Evolutionary conservation across 768 basidiomycete genomes (phyloP).

Genomic region (Leucocoprinus leucothites): DNA sequence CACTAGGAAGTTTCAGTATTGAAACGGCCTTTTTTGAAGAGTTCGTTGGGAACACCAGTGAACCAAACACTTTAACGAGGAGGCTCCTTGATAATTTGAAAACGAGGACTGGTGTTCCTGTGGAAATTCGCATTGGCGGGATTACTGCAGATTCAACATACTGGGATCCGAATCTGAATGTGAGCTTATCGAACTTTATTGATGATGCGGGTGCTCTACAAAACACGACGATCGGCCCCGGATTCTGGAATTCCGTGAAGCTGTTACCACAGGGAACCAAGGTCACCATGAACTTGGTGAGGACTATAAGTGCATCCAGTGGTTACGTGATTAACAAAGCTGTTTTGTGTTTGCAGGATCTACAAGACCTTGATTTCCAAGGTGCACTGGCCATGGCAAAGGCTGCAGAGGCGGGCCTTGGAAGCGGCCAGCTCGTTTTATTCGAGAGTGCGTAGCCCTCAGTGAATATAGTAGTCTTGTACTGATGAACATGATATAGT

Average conservation of each 20-base stretch:
- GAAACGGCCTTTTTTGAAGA: slow-evolving; percentile 53
- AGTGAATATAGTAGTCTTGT: neutral
- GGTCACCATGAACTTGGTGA: slow-evolving; percentile 42
- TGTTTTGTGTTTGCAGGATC: slow-evolving; percentile 31
- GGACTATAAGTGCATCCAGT: slow-evolving; percentile 6
- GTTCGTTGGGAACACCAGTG: slow-evolving; percentile 42
- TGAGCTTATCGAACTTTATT: slow-evolving; percentile 41
- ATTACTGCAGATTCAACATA: slow-evolving; percentile 54
- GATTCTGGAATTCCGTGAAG: slow-evolving; percentile 45
- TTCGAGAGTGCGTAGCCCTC: slow-evolving; percentile 39
- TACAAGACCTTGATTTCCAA: slow-evolving; percentile 39
- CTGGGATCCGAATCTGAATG: slow-evolving; percentile 39
- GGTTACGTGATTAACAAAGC: no score
- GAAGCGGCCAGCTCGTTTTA: slow-evolving; percentile 32
- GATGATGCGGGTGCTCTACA: slow-evolving; percentile 38
- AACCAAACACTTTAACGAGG: slow-evolving; percentile 40
- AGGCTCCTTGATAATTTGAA: slow-evolving; percentile 44
- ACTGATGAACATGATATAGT: slow-evolving; percentile 27
- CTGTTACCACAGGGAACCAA: slow-evolving; percentile 45
- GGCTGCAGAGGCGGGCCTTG: slow-evolving; percentile 36
- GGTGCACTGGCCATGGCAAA: slow-evolving; percentile 41
- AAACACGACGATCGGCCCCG: slow-evolving; percentile 50
- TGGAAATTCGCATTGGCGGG: slow-evolving; percentile 49
- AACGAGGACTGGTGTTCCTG: slow-evolving; percentile 39
- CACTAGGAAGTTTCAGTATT: slow-evolving; percentile 51